Base-by-base conservation (phyloP, 1,284 basidiomycete species). In the Cutaneotrichosporon sp. region DNA sequence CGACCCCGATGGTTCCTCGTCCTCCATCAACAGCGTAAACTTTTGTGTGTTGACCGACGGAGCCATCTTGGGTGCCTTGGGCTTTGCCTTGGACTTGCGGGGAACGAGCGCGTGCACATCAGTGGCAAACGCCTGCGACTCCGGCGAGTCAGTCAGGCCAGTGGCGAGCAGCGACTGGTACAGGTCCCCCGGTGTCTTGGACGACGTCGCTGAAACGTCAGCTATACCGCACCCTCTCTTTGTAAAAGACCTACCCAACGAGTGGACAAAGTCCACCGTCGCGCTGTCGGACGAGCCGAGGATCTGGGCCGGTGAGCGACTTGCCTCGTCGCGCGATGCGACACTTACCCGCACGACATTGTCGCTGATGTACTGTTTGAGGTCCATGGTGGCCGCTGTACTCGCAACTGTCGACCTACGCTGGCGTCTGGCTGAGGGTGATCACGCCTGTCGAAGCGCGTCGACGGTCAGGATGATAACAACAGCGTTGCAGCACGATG, bases 261-360 rank as follows among this genome's bases (percentile, higher is more conserved):
- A 88, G 72, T 88, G 78, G 30, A 93, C 85, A 75, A 85, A 93
- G 77, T 90, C 86, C 61, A 90, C 83, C 55, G 87, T 88, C 59
- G 83, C 88, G 58, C 80, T 80, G 75, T 92, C 87, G 17, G 89
- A 84, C 41, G 88, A 81, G 53, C 86, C 87, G 64, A 92, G 85
- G 59, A 90, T 80, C 87, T 90, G 63, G 5, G 20, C 33, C 10
- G 18, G 55, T 62, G 37, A 59, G 60, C 45, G 39, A 44, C 46
- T 8, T 21, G 18, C 10, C n/a, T 14, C 23, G 21, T 12, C 3
- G 33, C 3, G 26, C 14, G 14, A 4, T 20, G 36, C 1, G 22
- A 15, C 38, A 78, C 84, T 67, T 66, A 90, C 88, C 59, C 80
- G 80, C 52, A 92, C 81, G 55, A 84, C 84, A 77, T 90, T 89